Evolutionary conservation across 208 protist species (phyloP).

Genomic region (Acanthamoeba castellanii): DNA sequence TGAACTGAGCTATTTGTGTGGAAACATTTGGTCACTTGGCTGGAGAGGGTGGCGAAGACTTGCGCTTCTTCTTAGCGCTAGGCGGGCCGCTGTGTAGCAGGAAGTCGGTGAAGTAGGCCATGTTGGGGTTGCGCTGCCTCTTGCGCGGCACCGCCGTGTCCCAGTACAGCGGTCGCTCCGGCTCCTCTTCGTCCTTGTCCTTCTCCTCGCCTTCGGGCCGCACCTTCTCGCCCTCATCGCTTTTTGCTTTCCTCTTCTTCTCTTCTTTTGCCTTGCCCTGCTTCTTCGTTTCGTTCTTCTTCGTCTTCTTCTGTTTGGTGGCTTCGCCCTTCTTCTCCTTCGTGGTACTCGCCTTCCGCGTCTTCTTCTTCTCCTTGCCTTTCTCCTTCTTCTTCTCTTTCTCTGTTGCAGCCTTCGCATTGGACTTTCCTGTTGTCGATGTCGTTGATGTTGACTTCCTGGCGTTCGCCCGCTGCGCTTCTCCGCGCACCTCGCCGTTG

Average conservation of each 20-base stretch:
- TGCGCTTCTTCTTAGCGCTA: not conserved
- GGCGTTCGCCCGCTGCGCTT: not conserved
- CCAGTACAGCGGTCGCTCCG: constrained; percentile 2
- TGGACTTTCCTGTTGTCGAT: not conserved
- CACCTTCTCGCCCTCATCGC: not conserved
- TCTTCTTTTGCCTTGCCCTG: not conserved
- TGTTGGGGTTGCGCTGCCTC: not conserved
- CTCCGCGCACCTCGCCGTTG: constrained; percentile 3
- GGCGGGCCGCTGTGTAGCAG: not conserved
- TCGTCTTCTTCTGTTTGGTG: not conserved
- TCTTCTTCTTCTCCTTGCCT: not conserved
- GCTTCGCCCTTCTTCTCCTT: not conserved
- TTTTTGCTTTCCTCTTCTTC: not conserved
- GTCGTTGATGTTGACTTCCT: not conserved
- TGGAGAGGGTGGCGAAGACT: not conserved
- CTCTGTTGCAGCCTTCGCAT: not conserved
- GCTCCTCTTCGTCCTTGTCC: not conserved
- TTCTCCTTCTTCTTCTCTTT: not conserved
- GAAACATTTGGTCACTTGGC: not conserved
- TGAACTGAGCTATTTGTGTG: no score
- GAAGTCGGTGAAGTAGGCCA: constrained; percentile 50
- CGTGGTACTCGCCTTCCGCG: not conserved
- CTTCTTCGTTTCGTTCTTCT: not conserved
- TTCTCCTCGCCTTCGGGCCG: not conserved
- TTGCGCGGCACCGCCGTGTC: not conserved